A percentile compares a stretch with the other conserved stretches of the same genome.
phyloP scores from a whole-genome alignment of 108 stramenopile species.

The Fistulifera pelliculosa region DNA sequence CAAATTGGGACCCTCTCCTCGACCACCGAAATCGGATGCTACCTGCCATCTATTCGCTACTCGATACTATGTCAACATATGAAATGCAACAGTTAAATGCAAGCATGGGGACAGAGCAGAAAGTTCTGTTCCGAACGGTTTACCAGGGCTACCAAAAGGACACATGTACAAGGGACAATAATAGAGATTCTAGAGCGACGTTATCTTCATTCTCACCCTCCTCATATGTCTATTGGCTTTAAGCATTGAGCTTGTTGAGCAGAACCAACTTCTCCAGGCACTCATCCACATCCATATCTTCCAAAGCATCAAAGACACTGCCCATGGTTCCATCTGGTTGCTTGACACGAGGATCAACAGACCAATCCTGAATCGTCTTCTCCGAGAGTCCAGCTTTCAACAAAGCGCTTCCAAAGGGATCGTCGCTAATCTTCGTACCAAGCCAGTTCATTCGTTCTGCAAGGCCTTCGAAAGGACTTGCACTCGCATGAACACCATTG shows the following conservation, averaged over 20 bases:
- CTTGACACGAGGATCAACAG: constrained; percentile 70
- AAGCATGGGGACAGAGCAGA: constrained; percentile 46
- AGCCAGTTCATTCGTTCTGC: constrained; percentile 87
- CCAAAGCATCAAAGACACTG: constrained; percentile 74
- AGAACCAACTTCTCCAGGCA: constrained; percentile 59
- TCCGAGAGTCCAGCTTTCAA: constrained; percentile 57
- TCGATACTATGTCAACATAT: constrained; percentile 63
- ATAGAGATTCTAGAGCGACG: not conserved
- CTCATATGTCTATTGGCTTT: not conserved
- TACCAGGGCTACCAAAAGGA: constrained; percentile 59
- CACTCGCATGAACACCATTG: constrained; percentile 90
- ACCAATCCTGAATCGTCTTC: constrained; percentile 65
- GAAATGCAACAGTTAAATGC: constrained; percentile 65
- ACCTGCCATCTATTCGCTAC: constrained; percentile 52
- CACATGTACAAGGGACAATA: constrained; percentile 72
- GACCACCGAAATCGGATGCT: constrained; percentile 31
- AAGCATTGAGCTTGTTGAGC: constrained; percentile 32
- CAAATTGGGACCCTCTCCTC: constrained; percentile 34
- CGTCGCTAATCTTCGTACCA: constrained; percentile 42
- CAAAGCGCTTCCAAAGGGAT: constrained; percentile 70
- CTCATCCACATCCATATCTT: constrained; percentile 81
- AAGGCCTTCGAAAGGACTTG: constrained; percentile 88
- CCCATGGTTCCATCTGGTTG: constrained; percentile 50
- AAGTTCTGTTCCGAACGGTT: constrained; percentile 50
- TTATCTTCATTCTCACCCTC: not conserved